A percentile compares a stretch with the other conserved stretches of the same genome.
phyloP scores from a whole-genome alignment of 441 rosid genomes.

The Populus hybrid region DNA sequence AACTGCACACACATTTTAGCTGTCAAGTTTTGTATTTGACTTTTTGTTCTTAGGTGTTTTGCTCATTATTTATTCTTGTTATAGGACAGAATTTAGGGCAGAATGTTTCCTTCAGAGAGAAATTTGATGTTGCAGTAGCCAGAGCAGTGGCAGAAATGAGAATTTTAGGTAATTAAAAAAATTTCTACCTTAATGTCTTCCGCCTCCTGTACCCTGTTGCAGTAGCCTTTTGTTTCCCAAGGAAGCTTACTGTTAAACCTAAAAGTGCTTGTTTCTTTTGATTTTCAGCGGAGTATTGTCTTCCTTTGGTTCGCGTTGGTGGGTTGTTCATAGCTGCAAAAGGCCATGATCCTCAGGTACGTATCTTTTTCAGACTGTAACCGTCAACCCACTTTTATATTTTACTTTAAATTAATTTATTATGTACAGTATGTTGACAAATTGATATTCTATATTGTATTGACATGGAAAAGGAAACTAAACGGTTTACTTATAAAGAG shows the following conservation, averaged over 20 bases:
- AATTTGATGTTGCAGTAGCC: conserved; percentile 86
- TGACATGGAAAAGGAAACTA: not conserved
- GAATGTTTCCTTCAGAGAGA: conserved; percentile 60
- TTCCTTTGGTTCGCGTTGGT: conserved; percentile 91
- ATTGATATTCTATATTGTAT: not conserved
- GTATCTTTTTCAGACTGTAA: not conserved
- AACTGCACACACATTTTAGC: not conserved
- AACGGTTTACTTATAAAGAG: conserved; percentile 1
- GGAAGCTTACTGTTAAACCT: conserved; percentile 15
- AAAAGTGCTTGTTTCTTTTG: conserved; percentile 14
- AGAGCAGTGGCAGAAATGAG: conserved; percentile 99
- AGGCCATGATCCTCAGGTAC: conserved; percentile 46
- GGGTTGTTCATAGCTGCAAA: conserved; percentile 96
- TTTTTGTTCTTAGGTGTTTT: not conserved
- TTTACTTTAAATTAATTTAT: not conserved
- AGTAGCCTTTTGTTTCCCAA: not conserved
- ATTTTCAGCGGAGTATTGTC: conserved; percentile 85
- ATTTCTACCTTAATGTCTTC: conserved; percentile 5
- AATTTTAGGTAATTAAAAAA: conserved; percentile 55
- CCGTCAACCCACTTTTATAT: conserved; percentile 37
- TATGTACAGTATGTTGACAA: conserved; percentile 1
- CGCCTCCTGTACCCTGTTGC: too few relatives aligned
- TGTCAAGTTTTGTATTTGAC: not conserved
- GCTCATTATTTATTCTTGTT: conserved; percentile 23
- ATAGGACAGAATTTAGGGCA: conserved; percentile 75